phyloP scores from a whole-genome alignment of 495 filamentous ascomycete species.

The Penicillium desertorum region DNA sequence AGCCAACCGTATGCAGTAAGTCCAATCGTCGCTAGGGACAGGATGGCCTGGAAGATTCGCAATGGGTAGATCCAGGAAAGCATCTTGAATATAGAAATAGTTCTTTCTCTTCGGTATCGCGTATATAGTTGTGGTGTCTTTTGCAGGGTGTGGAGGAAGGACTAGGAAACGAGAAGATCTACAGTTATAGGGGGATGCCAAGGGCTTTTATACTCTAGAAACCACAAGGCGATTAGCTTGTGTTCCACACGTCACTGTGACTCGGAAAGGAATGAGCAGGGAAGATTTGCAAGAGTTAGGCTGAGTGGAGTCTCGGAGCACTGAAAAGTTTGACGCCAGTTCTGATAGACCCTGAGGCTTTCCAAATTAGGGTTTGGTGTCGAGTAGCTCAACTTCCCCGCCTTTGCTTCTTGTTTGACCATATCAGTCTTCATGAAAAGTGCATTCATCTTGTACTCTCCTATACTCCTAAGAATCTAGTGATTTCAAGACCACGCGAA shows the following conservation, averaged over 20 bases:
- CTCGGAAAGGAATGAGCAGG: background rate
- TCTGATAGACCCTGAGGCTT: slow-evolving; percentile 3
- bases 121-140: background rate
- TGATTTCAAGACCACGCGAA: background rate
- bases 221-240: slow-evolving; percentile 1
- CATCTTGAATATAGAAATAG: slow-evolving; percentile 15
- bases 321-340: slow-evolving; percentile 2
- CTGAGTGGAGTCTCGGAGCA: background rate
- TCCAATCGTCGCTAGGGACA: slow-evolving; percentile 64
- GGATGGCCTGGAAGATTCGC: slow-evolving; percentile 58
- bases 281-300: background rate
- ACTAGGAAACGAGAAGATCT: background rate
- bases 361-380: slow-evolving; percentile 14
- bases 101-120: background rate
- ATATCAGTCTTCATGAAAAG: background rate
- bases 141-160: background rate
- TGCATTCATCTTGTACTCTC: background rate
- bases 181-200: background rate
- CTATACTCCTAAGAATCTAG: background rate
- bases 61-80: slow-evolving; percentile 44
- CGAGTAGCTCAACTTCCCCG: slow-evolving; percentile 9
- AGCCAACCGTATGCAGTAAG: slow-evolving; percentile 63
- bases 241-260: slow-evolving; percentile 5
- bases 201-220: slow-evolving; percentile 10
- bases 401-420: background rate